Evolutionary conservation across 2,329 filamentous ascomycete species (phyloP).

Genomic region (Trichophyton rubrum): DNA sequence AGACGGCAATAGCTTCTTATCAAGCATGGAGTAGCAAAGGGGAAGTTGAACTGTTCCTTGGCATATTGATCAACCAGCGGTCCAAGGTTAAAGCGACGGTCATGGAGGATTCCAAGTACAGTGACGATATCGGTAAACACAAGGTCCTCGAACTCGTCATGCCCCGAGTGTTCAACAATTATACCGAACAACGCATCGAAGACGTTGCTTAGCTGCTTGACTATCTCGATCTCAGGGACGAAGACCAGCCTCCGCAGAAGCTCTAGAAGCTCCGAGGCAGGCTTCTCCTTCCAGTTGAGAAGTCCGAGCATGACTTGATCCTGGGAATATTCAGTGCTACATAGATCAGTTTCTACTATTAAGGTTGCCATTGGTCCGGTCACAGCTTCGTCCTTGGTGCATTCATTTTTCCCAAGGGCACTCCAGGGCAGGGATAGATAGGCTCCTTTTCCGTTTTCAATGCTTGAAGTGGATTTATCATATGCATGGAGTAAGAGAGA

Average conservation of each 20-base stretch:
- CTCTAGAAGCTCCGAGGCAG: constrained; percentile 57
- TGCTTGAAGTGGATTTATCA: constrained; percentile 74
- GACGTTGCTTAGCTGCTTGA: constrained; percentile 81
- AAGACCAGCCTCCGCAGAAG: constrained; percentile 77
- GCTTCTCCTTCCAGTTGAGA: constrained; percentile 70
- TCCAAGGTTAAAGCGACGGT: constrained; percentile 81
- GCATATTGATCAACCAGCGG: constrained; percentile 88
- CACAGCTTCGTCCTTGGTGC: constrained; percentile 57
- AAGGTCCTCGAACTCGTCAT: constrained; percentile 82
- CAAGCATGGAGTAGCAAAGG: constrained; percentile 78
- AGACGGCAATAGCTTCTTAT: constrained; percentile 77
- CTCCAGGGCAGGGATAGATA: constrained; percentile 79
- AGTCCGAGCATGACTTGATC: constrained; percentile 75
- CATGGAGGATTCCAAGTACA: constrained; percentile 84
- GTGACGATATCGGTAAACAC: constrained; percentile 83
- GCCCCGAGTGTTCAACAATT: constrained; percentile 77
- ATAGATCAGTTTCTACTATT: constrained; percentile 70
- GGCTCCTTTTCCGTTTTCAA: constrained; percentile 62
- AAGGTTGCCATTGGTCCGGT: constrained; percentile 72
- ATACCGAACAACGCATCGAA: constrained; percentile 87
- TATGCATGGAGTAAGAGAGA: constrained; percentile 75
- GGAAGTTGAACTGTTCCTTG: constrained; percentile 79
- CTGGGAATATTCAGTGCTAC: constrained; percentile 89
- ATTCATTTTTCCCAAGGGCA: constrained; percentile 51
- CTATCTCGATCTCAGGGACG: constrained; percentile 92